Evolutionary conservation across 352 stramenopile species (phyloP), one percentile per base, ranked within the genome.

Genomic region (Pythium chondricola): DNA sequence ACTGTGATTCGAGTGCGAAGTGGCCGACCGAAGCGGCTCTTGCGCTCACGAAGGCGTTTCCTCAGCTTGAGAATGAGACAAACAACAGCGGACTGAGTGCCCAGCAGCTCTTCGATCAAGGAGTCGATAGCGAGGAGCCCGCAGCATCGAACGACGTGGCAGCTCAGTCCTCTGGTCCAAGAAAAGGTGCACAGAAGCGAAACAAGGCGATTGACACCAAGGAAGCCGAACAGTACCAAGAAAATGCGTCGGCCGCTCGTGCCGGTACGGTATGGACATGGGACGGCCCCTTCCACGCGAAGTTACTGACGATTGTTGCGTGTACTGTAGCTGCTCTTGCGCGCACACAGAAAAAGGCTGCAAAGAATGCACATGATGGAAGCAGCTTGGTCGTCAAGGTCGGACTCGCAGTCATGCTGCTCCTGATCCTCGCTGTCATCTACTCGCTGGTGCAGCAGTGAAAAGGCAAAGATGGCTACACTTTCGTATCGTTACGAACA

Each of bases 261-360:
- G 74, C 74, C 41, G 72, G 74, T 86, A 61, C 21, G 21, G 52
- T 14, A 33, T 45, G 41, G 22, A 22, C 22, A 13, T 13, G 29
- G 14, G 14, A 20, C 32, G 7, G 5, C 32, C 32, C n/a, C n/a
- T n/a, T n/a, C n/a, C n/a, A n/a, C n/a, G n/a, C n/a, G n/a, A n/a
- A n/a, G n/a, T n/a, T n/a, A n/a, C n/a, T n/a, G n/a, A n/a, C n/a
- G n/a, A n/a, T n/a, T n/a, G n/a, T n/a, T n/a, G n/a, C n/a, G n/a
- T n/a, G n/a, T n/a, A n/a, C n/a, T n/a, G n/a, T n/a, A 89, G 78
- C 78, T 44, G 73, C 76, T 21, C 83, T 88, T 24, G 71, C 79
- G 7, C 75, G 74, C 44, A 74, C 68, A 6, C 86, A 83, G 58
- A 90, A 90, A 55, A 85, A 85, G 32, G 33, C 52, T 6, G 54